These are phyloP conservation scores for Tetracladium maxilliforme DNA, from an alignment of 2,329 filamentous ascomycete species.

Conservation along the genomic window DNA sequence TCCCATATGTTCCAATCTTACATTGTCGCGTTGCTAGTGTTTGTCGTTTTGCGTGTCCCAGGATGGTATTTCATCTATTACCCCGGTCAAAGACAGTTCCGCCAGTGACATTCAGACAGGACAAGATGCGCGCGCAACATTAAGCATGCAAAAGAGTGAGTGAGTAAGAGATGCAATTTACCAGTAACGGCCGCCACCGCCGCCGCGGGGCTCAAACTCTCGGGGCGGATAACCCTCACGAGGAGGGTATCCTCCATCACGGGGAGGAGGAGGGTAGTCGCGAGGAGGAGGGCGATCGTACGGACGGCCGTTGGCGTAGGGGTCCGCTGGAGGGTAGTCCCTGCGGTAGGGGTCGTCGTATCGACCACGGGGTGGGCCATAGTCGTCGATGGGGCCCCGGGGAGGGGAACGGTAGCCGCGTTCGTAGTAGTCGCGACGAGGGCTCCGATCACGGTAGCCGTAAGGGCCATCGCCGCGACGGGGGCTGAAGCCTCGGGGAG, in stretches of 20 bases:
- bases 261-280: conserved; percentile 30
- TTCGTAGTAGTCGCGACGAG: conserved; percentile 74
- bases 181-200: conserved; percentile 14
- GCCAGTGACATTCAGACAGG: no score
- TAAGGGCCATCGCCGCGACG: conserved; percentile 57
- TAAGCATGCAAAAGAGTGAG: no score
- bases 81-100: no score
- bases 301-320: conserved; percentile 41
- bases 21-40: no score
- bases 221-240: conserved; percentile 17
- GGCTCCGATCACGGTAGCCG: conserved; percentile 82
- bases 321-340: conserved; percentile 40
- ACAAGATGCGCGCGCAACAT: no score
- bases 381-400: conserved; percentile 59
- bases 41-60: no score
- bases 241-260: conserved; percentile 30
- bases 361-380: conserved; percentile 50
- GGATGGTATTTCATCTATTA: no score
- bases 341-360: conserved; percentile 69
- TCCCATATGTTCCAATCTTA: no score
- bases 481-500: conserved; percentile 74
- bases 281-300: conserved; percentile 38
- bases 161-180: no score
- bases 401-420: conserved; percentile 73
- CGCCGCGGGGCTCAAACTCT: conserved; percentile 8